These are phyloP conservation scores for Trametes meyenii DNA, from an alignment of 768 basidiomycete genomes.

Conservation along the genomic window DNA sequence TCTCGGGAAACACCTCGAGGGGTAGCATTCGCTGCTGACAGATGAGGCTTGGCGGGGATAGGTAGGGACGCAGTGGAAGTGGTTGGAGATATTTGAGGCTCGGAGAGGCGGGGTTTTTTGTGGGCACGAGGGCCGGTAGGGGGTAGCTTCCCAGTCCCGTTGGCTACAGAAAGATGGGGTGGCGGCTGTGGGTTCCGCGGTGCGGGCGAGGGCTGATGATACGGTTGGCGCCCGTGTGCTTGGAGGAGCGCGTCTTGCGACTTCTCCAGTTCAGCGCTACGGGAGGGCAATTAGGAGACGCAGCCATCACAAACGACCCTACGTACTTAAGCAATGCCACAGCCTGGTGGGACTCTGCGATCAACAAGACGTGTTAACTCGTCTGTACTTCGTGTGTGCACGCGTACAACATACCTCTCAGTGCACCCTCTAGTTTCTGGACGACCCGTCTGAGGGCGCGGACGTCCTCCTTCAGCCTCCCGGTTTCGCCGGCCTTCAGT, in stretches of 20 bases:
- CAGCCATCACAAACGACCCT: not conserved
- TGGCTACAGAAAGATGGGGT: conserved; percentile 21
- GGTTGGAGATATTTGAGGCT: conserved; percentile 34
- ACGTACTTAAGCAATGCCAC: conserved; percentile 75
- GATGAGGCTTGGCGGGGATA: conserved; percentile 22
- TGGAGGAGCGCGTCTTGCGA: conserved; percentile 63
- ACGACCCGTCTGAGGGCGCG: conserved; percentile 68
- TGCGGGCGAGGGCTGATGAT: conserved; percentile 34
- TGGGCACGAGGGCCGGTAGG: conserved; percentile 82
- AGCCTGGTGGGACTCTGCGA: conserved; percentile 74
- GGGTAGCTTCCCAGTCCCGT: conserved; percentile 49
- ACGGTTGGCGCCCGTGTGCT: conserved; percentile 46
- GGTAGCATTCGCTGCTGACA: conserved; percentile 21
- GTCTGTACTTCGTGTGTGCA: conserved; percentile 1
- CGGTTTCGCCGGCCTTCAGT: conserved; percentile 73
- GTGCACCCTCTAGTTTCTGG: conserved; percentile 68
- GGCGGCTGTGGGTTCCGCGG: conserved; percentile 50
- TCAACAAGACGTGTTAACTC: conserved; percentile 2
- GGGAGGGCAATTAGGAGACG: conserved; percentile 12
- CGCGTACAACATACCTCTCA: conserved; percentile 59
- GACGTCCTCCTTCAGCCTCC: conserved; percentile 81
- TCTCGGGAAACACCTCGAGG: conserved; percentile 29
- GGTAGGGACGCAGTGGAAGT: conserved; percentile 10
- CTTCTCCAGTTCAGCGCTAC: conserved; percentile 77
- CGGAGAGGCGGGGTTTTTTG: conserved; percentile 78